These are phyloP conservation scores for Plasmodiophora brassicae DNA, from an alignment of 208 protist species.

Conservation along the genomic window DNA sequence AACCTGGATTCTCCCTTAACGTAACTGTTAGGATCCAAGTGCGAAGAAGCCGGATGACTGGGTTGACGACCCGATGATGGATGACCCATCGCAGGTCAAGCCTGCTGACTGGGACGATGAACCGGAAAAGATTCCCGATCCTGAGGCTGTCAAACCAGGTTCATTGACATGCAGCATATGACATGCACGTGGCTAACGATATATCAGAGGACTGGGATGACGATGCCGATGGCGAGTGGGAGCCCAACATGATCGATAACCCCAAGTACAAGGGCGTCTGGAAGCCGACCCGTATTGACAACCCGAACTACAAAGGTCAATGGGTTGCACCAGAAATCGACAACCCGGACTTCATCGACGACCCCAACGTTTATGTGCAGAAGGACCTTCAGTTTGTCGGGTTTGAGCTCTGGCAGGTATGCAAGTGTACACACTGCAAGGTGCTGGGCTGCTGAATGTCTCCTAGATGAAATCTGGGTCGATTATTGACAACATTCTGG, in stretches of 20 bases:
- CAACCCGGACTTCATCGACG: slow-evolving; percentile 58
- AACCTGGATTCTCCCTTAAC: slow-evolving; percentile 30
- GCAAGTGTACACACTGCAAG: not conserved
- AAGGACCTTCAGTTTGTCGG: slow-evolving; percentile 32
- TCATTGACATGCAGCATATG: not conserved
- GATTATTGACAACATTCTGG: slow-evolving; percentile 61
- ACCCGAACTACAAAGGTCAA: slow-evolving; percentile 58
- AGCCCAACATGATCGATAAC: slow-evolving; percentile 51
- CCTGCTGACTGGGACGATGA: slow-evolving; percentile 52
- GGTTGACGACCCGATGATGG: slow-evolving; percentile 58
- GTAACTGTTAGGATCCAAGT: slow-evolving; percentile 13
- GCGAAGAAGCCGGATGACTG: slow-evolving; percentile 56
- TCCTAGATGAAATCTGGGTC: slow-evolving; percentile 50
- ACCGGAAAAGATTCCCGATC: slow-evolving; percentile 35
- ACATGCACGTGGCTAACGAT: not conserved
- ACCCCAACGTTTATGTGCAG: slow-evolving; percentile 28
- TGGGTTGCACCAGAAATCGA: slow-evolving; percentile 49
- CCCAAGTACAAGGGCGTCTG: slow-evolving; percentile 57
- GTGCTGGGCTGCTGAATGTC: not conserved
- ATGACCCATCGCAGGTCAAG: slow-evolving; percentile 53
- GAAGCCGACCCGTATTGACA: slow-evolving; percentile 60
- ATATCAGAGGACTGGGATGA: slow-evolving; percentile 61
- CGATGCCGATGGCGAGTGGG: slow-evolving; percentile 59
- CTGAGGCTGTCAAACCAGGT: not conserved
- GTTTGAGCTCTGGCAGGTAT: slow-evolving; percentile 58